phyloP scores from a whole-genome alignment of 306 rosid species.

The Glycine latifolia region DNA sequence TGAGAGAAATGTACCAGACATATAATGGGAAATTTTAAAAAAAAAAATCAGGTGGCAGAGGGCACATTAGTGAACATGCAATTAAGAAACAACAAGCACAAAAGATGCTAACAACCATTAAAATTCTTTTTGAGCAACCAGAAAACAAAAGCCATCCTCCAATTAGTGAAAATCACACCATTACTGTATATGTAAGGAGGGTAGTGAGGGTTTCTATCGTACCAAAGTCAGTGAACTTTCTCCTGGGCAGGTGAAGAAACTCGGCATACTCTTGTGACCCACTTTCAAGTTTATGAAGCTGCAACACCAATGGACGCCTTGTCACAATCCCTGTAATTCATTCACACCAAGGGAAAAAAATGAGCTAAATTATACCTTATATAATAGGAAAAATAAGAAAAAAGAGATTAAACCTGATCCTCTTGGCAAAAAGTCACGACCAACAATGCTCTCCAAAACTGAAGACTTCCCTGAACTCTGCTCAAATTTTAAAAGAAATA shows the following conservation, averaged over 20 bases:
- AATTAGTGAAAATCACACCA: background rate
- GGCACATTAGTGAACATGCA: background rate
- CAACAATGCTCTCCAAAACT: slow-evolving; percentile 95
- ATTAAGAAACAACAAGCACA: background rate
- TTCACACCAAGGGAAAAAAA: slow-evolving; percentile 1
- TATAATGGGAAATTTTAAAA: background rate
- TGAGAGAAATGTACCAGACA: background rate
- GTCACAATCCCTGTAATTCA: slow-evolving; percentile 87
- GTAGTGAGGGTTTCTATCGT: slow-evolving; percentile 27
- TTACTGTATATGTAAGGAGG: background rate
- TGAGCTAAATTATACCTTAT: background rate
- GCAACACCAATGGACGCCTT: slow-evolving; percentile 92
- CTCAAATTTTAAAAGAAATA: slow-evolving; percentile 3
- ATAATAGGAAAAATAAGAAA: background rate
- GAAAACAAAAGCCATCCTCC: slow-evolving; percentile 21
- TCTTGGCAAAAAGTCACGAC: slow-evolving; percentile 97
- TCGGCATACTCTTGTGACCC: slow-evolving; percentile 90
- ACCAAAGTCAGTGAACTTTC: slow-evolving; percentile 82
- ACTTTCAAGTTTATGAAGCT: slow-evolving; percentile 83
- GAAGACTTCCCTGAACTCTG: slow-evolving; percentile 99
- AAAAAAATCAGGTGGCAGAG: background rate
- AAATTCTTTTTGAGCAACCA: slow-evolving; percentile 13
- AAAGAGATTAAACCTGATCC: slow-evolving; percentile 76
- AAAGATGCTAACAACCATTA: slow-evolving; percentile 1
- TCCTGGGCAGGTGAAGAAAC: slow-evolving; percentile 88